Evolutionary conservation across 2,329 filamentous ascomycete species (phyloP), one percentile per base, ranked within the genome.

Genomic region (Leptodontidium sp.): DNA sequence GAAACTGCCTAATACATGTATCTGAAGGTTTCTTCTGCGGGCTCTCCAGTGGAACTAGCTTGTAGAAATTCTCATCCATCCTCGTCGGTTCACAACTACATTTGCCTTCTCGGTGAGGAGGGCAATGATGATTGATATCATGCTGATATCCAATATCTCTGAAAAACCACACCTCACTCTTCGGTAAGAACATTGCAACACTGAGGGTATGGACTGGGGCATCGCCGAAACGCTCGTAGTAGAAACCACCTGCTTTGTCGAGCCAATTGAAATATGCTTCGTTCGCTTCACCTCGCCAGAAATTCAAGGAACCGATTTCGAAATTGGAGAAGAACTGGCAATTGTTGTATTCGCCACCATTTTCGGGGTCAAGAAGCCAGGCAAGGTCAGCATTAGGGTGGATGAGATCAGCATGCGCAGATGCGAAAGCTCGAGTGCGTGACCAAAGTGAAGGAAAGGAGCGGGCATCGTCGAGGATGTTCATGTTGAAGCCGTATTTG

Each of bases 291-390:
- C 92, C 94, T 67, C 96, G 91, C 71, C 98, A 88, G 93, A 95
- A 98, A 76, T 96, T 88, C 45, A 98, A 85, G 80, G 90, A 95
- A 72, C 94, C 96, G 75, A 98, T 91, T 80, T 98, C 96, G 75
- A 98, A 99, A 84, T 98, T 99, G 78, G 94, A 98, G 94, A 96
- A 99, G 91, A 98, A 98, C 80, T 98, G 96, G 83, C 96, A 99
- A 79, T 94, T 90, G 84, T 98, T 99, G 85, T 98, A 98, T 9
- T 88, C 93, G 70, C 94, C 89, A 64, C 94, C 94, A 63, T 87
- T 89, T 73, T 98, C 92, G 8, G 75, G 58, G 74, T 98, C 93
- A 75, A 93, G 96, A 74, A 99, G 83, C 83, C 97, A 98, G 4
- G 84, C 86, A 88, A 98, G 90, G 2, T 91, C 91, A 82, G 98